Percentiles rank a stretch among this genome's conserved stretches.
phyloP scores from a whole-genome alignment of 768 basidiomycete species.

The Leccinum rimulosum region DNA sequence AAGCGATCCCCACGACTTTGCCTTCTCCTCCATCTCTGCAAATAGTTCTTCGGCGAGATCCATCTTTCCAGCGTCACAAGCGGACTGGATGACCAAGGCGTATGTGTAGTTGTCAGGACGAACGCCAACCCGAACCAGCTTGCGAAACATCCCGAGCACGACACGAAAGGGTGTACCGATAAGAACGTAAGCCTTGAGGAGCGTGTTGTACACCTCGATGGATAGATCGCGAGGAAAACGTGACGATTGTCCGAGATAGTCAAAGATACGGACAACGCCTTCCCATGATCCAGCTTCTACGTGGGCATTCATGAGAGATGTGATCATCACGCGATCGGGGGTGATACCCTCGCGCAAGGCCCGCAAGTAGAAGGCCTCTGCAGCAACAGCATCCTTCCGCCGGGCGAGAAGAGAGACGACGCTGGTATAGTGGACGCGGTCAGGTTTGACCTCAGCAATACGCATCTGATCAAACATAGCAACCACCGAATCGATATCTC shows the following conservation, averaged over 20 bases:
- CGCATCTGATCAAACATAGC: slow-evolving; percentile 63
- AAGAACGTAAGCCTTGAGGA: slow-evolving; percentile 81
- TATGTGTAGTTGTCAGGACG: slow-evolving; percentile 66
- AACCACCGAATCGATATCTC: slow-evolving; percentile 52
- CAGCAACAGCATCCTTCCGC: slow-evolving; percentile 58
- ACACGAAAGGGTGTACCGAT: slow-evolving; percentile 72
- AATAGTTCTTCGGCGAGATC: slow-evolving; percentile 64
- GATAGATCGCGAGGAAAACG: slow-evolving; percentile 41
- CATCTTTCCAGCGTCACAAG: slow-evolving; percentile 71
- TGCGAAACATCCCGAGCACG: slow-evolving; percentile 61
- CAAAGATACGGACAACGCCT: slow-evolving; percentile 68
- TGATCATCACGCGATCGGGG: slow-evolving; percentile 65
- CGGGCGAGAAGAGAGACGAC: slow-evolving; percentile 66
- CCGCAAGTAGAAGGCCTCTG: slow-evolving; percentile 63
- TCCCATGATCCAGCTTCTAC: slow-evolving; percentile 79
- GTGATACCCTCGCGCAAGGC: slow-evolving; percentile 59
- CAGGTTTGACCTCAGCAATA: slow-evolving; percentile 43
- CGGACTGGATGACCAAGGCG: slow-evolving; percentile 73
- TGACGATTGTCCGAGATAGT: slow-evolving; percentile 46
- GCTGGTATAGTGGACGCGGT: slow-evolving; percentile 57
- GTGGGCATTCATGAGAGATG: slow-evolving; percentile 77
- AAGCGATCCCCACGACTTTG: slow-evolving; percentile 33
- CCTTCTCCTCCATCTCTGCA: slow-evolving; percentile 58
- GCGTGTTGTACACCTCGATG: slow-evolving; percentile 68
- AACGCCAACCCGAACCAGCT: slow-evolving; percentile 46